Percentiles rank a stretch among this genome's conserved stretches.
Conservation (phyloP, 495 filamentous ascomycete genomes). For the Lepraria neglecta region DNA sequence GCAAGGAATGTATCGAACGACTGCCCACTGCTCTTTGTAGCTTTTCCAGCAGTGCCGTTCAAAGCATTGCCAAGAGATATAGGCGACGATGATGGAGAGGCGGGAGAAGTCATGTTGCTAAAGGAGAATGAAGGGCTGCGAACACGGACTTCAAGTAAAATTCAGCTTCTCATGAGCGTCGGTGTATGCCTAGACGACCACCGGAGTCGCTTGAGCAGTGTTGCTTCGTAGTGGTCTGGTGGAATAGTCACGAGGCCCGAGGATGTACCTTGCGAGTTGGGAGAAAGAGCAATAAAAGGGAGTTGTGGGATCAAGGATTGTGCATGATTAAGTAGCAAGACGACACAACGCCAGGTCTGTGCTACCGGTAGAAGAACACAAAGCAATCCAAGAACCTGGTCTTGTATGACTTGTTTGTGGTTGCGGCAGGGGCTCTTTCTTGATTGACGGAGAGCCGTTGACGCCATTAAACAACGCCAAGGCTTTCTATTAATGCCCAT, state of each 20-base stretch:
- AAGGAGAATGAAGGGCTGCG: not conserved
- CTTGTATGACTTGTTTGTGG: not conserved
- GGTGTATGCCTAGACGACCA: not conserved
- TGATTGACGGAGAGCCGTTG: constrained; percentile 8
- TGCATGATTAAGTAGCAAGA: not conserved
- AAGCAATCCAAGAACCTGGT: not conserved
- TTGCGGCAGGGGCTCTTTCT: constrained; percentile 2
- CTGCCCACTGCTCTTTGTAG: constrained; percentile 43
- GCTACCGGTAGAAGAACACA: not conserved
- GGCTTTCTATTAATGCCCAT: constrained; percentile 11
- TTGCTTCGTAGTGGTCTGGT: not conserved
- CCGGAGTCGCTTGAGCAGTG: not conserved
- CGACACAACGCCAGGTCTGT: not conserved
- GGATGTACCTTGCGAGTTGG: no score
- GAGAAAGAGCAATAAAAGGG: not conserved
- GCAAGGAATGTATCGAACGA: constrained; percentile 60
- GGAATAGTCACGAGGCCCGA: not conserved
- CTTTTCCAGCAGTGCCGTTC: constrained; percentile 37
- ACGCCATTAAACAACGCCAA: constrained; percentile 16
- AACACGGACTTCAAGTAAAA: not conserved
- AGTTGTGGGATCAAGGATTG: not conserved
- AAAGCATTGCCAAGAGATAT: constrained; percentile 36
- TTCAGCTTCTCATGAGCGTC: not conserved
- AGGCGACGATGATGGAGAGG: constrained; percentile 27
- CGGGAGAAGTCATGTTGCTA: constrained; percentile 12